Evolutionary conservation across 768 basidiomycete genomes (phyloP), one percentile per base, ranked within the genome.

Genomic region (Kwoniella heveanensis): DNA sequence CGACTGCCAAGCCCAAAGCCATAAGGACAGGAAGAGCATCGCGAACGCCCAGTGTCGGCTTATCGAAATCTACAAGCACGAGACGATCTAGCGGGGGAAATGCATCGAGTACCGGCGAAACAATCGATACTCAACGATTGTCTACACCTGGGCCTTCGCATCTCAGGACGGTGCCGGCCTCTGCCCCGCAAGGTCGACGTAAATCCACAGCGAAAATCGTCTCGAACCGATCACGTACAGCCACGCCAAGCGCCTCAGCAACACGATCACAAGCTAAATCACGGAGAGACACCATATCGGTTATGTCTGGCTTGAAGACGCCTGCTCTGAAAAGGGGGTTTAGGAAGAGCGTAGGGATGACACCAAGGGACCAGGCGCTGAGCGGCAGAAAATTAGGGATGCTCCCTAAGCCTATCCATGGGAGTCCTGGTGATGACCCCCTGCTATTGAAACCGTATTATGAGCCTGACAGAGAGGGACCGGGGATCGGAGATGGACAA

Each of bases 371-470:
- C 26, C 13, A 50, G 24, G 65, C 65, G 6, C 50, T 66, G 8
- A 57, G 60, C 25, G 62, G 62, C 5, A 64, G 62, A 27, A 66
- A 48, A 32, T 19, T 66, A 9, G 65, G 65, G 17, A 53, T 57
- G 17, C n/a, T 62, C 12, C 25, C 60, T 3, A 56, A 37, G 51
- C 65, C 65, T 24, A 66, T 66, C 13, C 54, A 57, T n/a, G 65
- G 65, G 1, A 62, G 60, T 63, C 66, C 66, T 6, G 57, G 62
- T 12, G 66, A 67, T 26, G 66, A 67, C 58, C 66, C 66, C 1
- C 44, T 67, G 17, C 50, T 67, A 22, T 51, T 67, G 9, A 63
- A 55, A 27, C 39, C 39, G 39, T 44, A 44, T 17, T 44, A 44
- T 44, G 39, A 44, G 39, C 39, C 39, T 3, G 3, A 8, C 3